Percentiles rank a stretch among this genome's conserved stretches.
Evolutionary conservation across 2,329 filamentous ascomycete species (phyloP).

Genomic region (Plectosphaerella plurivora): DNA sequence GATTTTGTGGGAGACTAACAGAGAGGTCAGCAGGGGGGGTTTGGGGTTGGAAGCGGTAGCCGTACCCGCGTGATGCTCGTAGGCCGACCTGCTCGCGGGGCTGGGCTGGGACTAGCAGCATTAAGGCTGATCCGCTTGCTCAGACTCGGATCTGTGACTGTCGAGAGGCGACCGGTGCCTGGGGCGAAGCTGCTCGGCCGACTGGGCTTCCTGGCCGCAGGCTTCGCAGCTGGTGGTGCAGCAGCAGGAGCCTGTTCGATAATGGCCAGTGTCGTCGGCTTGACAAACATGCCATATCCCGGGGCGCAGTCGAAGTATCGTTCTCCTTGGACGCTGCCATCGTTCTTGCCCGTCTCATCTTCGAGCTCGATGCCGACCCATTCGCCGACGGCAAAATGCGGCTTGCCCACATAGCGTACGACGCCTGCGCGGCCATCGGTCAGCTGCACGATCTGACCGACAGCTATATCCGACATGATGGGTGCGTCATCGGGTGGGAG

Average conservation of each 20-base stretch:
- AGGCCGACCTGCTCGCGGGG: conserved; percentile 49
- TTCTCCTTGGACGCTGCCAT: conserved; percentile 83
- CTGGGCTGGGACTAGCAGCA: conserved; percentile 68
- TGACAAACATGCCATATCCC: conserved; percentile 79
- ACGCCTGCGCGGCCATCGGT: conserved; percentile 71
- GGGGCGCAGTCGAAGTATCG: conserved; percentile 83
- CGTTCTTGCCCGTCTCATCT: conserved; percentile 82
- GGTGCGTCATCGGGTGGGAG: conserved; percentile 6
- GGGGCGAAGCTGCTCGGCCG: conserved; percentile 47
- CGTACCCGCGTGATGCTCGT: conserved; percentile 54
- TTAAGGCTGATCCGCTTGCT: conserved; percentile 65
- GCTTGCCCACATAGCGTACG: conserved; percentile 77
- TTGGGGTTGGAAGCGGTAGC: background rate
- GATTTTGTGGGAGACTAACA: conserved; percentile 71
- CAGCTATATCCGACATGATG: conserved; percentile 53
- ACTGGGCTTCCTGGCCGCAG: conserved; percentile 33
- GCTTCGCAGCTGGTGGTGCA: conserved; percentile 18
- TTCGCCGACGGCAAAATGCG: conserved; percentile 73
- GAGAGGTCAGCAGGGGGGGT: background rate
- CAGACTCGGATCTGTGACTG: conserved; percentile 46
- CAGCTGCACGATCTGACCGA: conserved; percentile 74
- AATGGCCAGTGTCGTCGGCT: conserved; percentile 63
- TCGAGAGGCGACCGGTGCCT: conserved; percentile 31
- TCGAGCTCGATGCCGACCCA: conserved; percentile 91
- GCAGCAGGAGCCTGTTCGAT: conserved; percentile 40